A percentile compares a stretch with the other conserved stretches of the same genome.
phyloP scores from a whole-genome alignment of 202 grass and related monocot species.

The Saccharum hybrid region DNA sequence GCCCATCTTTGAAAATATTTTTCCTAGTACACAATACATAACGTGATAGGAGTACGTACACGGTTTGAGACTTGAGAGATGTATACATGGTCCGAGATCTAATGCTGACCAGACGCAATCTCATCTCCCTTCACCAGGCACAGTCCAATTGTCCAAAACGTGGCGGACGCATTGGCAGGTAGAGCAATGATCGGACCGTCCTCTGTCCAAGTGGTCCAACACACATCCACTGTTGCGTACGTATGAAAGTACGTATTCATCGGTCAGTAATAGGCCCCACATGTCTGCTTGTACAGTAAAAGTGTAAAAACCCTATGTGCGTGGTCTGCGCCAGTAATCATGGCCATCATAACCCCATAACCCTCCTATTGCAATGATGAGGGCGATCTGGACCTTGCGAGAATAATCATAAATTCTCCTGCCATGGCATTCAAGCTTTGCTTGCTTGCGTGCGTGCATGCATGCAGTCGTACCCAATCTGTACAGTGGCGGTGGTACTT shows the following conservation, averaged over 20 bases:
- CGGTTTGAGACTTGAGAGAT: background rate
- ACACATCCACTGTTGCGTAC: background rate
- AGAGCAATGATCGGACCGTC: conserved; percentile 13
- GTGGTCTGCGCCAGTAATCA: conserved; percentile 20
- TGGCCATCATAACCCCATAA: conserved; percentile 1
- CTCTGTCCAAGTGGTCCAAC: background rate
- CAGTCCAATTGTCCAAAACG: background rate
- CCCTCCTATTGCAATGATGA: conserved; percentile 47
- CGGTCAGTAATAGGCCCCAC: background rate
- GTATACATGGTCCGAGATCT: conserved; percentile 19
- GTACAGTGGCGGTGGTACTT: background rate
- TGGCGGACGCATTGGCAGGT: conserved; percentile 20
- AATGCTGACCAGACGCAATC: background rate
- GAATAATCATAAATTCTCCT: conserved; percentile 56
- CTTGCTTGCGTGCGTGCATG: background rate
- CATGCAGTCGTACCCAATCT: conserved; percentile 23
- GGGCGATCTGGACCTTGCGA: conserved; percentile 48
- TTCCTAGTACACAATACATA: background rate
- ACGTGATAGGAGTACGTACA: background rate
- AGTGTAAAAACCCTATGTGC: background rate
- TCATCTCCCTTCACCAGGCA: background rate
- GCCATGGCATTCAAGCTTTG: conserved; percentile 45
- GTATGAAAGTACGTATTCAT: background rate
- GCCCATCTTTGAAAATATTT: too few species aligned
- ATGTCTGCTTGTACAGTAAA: background rate